These are phyloP conservation scores for Scedosporium dehoogii DNA, from an alignment of 2,329 filamentous ascomycete species.

Conservation along the genomic window DNA sequence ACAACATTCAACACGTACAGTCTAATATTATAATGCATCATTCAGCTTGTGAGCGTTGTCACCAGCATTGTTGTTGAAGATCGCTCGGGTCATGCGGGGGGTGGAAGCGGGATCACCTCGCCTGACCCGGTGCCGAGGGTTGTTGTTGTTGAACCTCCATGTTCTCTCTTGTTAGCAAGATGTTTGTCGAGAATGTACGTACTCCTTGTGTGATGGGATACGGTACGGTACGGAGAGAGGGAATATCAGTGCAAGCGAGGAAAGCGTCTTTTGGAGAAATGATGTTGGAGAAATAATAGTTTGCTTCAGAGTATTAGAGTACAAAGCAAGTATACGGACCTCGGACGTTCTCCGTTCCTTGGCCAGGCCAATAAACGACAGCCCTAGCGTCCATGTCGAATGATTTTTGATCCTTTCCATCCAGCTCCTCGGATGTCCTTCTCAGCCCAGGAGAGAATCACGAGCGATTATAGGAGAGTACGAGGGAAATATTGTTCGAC, in stretches of 20 bases:
- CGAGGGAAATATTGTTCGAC: neutral
- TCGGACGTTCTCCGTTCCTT: neutral
- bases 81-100: constrained; percentile 2
- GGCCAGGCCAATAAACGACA: neutral
- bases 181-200: neutral
- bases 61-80: neutral
- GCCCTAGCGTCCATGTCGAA: neutral
- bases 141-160: neutral
- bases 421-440: neutral
- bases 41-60: neutral
- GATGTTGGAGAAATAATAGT: no score
- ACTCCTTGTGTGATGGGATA: neutral
- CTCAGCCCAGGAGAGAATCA: neutral
- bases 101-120: constrained; percentile 2
- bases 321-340: neutral
- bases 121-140: neutral
- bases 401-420: neutral
- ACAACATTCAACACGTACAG: neutral
- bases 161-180: neutral
- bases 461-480: neutral
- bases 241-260: neutral
- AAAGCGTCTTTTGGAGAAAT: no score
- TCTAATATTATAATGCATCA: neutral
- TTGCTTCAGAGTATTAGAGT: no score
- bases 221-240: neutral